These are phyloP conservation scores for Candida boleticola DNA, from an alignment of 805 yeast species.

Conservation along the genomic window DNA sequence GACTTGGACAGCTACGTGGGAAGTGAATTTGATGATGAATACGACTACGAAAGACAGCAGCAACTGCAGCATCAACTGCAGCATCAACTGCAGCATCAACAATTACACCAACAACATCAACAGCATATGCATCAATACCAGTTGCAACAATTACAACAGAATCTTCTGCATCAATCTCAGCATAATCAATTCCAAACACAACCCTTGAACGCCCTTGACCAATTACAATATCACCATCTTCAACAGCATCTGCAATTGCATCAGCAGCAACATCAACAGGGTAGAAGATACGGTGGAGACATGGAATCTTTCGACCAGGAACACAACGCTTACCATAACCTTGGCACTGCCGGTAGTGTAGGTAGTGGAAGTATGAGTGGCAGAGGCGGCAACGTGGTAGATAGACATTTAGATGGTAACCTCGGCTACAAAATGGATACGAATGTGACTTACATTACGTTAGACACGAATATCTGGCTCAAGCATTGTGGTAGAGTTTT, in stretches of 20 bases:
- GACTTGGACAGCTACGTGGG: constrained; percentile 22
- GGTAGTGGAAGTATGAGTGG: not conserved
- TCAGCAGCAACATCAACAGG: constrained; percentile 9
- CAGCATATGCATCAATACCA: not conserved
- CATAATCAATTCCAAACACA: not conserved
- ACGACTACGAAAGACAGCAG: constrained; percentile 6
- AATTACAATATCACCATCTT: constrained; percentile 12
- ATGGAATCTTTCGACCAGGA: constrained; percentile 1
- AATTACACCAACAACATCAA: constrained; percentile 5
- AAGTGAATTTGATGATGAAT: constrained; percentile 31
- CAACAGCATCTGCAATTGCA: constrained; percentile 19
- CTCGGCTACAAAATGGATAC: constrained; percentile 59
- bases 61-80: constrained; percentile 8
- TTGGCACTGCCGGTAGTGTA: not conserved
- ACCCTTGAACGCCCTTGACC: not conserved
- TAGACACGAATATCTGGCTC: constrained; percentile 80
- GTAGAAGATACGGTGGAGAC: constrained; percentile 1
- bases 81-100: constrained; percentile 9
- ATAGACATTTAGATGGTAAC: constrained; percentile 40
- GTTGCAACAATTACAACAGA: not conserved
- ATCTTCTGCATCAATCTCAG: constrained; percentile 2
- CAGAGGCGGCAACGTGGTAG: not conserved
- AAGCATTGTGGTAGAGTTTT: constrained; percentile 76
- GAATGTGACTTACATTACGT: constrained; percentile 53
- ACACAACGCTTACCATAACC: not conserved